phyloP scores from a whole-genome alignment of 2,329 filamentous ascomycete genomes.

The Clonostachys rhizophaga region DNA sequence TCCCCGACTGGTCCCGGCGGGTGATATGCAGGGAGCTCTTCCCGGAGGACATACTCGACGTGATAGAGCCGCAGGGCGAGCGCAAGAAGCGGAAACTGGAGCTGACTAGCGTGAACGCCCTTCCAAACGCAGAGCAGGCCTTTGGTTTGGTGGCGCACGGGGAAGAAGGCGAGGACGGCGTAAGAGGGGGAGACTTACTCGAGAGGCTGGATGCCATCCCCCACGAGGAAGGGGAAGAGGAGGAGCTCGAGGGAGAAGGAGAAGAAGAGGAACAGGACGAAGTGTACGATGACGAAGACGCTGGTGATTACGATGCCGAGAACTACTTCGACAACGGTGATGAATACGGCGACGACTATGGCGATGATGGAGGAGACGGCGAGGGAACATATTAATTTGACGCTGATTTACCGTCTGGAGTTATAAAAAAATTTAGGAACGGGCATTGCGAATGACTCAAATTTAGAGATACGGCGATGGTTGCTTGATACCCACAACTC shows the following conservation, averaged over 20 bases:
- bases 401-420: not conserved
- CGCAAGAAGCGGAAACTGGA: conserved; percentile 38
- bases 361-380: conserved; percentile 45
- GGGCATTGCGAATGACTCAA: conserved; percentile 1
- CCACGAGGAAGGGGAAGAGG: conserved; percentile 42
- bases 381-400: conserved; percentile 28
- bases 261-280: conserved; percentile 44
- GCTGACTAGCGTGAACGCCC: conserved; percentile 38
- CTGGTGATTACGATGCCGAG: conserved; percentile 58
- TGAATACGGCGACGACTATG: conserved; percentile 47
- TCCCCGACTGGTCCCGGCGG: conserved; percentile 47
- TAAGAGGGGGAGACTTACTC: conserved; percentile 19
- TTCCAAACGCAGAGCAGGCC: conserved; percentile 46
- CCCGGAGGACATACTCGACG: conserved; percentile 49
- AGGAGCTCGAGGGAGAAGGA: conserved; percentile 42
- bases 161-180: conserved; percentile 19
- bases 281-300: conserved; percentile 52
- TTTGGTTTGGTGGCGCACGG: conserved; percentile 30
- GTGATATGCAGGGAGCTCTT: conserved; percentile 50
- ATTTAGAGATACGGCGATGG: not conserved
- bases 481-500: conserved; percentile 3
- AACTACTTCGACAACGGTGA: conserved; percentile 56
- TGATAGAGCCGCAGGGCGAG: conserved; percentile 37
- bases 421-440: not conserved
- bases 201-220: conserved; percentile 39